Evolutionary conservation across 441 rosid genomes (phyloP).

Genomic region (Aleurites moluccanus): DNA sequence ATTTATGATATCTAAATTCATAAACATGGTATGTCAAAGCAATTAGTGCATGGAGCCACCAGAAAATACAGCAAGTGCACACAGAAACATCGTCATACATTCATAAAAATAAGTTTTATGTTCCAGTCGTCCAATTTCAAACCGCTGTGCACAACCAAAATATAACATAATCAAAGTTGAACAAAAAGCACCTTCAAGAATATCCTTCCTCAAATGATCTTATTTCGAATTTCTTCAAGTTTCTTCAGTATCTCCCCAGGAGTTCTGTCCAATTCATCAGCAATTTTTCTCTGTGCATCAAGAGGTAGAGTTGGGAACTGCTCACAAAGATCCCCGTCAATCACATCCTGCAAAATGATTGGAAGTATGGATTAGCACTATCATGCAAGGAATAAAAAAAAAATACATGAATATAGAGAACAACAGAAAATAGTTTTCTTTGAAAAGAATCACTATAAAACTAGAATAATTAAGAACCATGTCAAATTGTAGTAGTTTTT

Average conservation of each 20-base stretch:
- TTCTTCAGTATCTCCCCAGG: constrained; percentile 97
- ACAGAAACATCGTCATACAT: not conserved
- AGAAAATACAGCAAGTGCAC: no score
- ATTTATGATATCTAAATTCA: constrained; percentile 1
- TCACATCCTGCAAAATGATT: constrained; percentile 73
- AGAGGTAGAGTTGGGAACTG: constrained; percentile 89
- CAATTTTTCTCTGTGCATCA: constrained; percentile 87
- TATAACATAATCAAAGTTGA: constrained; percentile 4
- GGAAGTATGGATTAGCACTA: not conserved
- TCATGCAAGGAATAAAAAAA: not conserved
- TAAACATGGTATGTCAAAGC: not conserved
- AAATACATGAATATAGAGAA: not conserved
- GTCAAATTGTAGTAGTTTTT: not conserved
- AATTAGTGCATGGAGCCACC: not conserved
- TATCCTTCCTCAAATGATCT: constrained; percentile 50
- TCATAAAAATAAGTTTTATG: not conserved
- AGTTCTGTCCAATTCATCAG: constrained; percentile 91
- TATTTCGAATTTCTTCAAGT: constrained; percentile 89
- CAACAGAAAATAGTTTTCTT: not conserved
- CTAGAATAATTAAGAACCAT: not conserved
- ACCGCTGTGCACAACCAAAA: not conserved
- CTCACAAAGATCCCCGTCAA: constrained; percentile 97
- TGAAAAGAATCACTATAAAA: not conserved
- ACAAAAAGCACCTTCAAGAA: constrained; percentile 28
- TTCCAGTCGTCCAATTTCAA: not conserved